phyloP scores from a whole-genome alignment of 108 stramenopile genomes.

The Halocafeteria seosinensis region DNA sequence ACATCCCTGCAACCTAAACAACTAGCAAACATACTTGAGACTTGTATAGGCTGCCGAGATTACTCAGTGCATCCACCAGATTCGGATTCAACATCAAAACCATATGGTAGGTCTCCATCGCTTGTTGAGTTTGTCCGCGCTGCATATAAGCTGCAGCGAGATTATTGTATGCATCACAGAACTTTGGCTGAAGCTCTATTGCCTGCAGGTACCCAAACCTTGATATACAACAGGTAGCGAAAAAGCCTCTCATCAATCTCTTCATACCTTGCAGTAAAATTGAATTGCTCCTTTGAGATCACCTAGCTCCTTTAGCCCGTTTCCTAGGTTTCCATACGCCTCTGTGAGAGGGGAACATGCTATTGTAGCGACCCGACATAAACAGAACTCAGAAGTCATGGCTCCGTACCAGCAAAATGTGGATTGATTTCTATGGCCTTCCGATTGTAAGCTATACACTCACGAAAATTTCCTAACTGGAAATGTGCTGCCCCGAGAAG shows the following conservation, averaged over 20 bases:
- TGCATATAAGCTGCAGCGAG: slow-evolving; percentile 44
- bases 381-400: not conserved
- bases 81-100: slow-evolving; percentile 31
- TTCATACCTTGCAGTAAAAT: too few species aligned
- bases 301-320: slow-evolving; percentile 44
- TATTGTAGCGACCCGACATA: not conserved
- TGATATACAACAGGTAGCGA: too few species aligned
- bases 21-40: too few species aligned
- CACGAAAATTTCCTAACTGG: slow-evolving; percentile 35
- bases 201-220: slow-evolving; percentile 38
- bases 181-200: slow-evolving; percentile 44
- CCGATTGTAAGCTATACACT: slow-evolving; percentile 44
- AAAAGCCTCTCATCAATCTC: too few species aligned
- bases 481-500: slow-evolving; percentile 45
- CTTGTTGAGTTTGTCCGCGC: slow-evolving; percentile 30
- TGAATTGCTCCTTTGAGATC: slow-evolving; percentile 35
- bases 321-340: slow-evolving; percentile 44
- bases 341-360: slow-evolving; percentile 15
- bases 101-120: slow-evolving; percentile 44
- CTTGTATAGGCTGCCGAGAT: slow-evolving; percentile 42
- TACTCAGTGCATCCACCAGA: slow-evolving; percentile 41
- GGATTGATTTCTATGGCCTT: not conserved
- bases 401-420: not conserved
- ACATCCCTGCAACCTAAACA: too few species aligned
- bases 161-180: slow-evolving; percentile 49